These are phyloP conservation scores for Saksenaea vasiformis DNA, from an alignment of 371 early-diverging fungal species.

Conservation along the genomic window DNA sequence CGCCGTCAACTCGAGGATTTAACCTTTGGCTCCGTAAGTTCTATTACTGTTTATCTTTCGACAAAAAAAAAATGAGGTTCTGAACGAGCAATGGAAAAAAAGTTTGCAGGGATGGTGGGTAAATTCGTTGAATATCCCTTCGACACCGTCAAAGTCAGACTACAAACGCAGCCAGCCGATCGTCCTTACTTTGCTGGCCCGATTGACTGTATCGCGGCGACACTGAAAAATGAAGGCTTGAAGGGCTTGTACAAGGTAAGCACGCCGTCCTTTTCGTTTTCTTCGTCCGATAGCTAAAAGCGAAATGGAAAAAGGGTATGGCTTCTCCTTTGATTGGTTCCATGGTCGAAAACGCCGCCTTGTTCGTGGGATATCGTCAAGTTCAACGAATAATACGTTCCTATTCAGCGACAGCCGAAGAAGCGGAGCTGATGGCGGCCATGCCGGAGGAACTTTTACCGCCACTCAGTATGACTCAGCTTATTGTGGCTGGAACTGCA, in stretches of 20 bases:
- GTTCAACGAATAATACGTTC: constrained; percentile 73
- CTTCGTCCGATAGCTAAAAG: not conserved
- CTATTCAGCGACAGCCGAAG: constrained; percentile 28
- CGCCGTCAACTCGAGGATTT: constrained; percentile 26
- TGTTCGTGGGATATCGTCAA: constrained; percentile 88
- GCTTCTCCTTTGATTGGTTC: constrained; percentile 91
- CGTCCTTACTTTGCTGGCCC: constrained; percentile 78
- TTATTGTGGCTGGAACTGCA: constrained; percentile 82
- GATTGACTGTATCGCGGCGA: constrained; percentile 78
- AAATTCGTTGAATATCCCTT: constrained; percentile 96
- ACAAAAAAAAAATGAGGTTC: not conserved
- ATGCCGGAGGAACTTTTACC: constrained; percentile 24
- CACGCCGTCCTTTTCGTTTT: not conserved
- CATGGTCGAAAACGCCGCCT: constrained; percentile 91
- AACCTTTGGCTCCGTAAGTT: constrained; percentile 25
- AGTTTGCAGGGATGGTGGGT: constrained; percentile 88
- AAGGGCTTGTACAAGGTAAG: constrained; percentile 79
- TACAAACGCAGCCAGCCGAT: constrained; percentile 85
- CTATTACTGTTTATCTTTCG: not conserved
- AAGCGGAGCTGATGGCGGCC: constrained; percentile 16
- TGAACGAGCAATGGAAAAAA: not conserved
- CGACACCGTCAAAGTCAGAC: constrained; percentile 95
- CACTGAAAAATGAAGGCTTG: constrained; percentile 73
- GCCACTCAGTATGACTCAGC: constrained; percentile 66
- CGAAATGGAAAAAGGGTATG: constrained; percentile 66